phyloP scores from a whole-genome alignment of 306 rosid genomes.

The Amphicarpaea edgeworthii region DNA sequence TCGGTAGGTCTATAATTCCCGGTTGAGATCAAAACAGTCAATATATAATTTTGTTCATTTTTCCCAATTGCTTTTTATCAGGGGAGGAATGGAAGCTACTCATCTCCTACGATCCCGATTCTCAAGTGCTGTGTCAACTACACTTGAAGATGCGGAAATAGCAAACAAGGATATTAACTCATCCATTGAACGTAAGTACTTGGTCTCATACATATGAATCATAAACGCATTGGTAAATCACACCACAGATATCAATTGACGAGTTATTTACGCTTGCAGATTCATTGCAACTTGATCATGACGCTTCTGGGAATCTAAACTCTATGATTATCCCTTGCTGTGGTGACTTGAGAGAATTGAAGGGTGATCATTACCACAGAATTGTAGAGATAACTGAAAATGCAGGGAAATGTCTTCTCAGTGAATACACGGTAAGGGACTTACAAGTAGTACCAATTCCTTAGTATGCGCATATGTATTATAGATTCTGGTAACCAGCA shows the following conservation, averaged over 20 bases:
- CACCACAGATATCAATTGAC: constrained; percentile 35
- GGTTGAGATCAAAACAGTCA: not conserved
- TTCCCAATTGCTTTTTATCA: constrained; percentile 36
- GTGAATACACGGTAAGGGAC: constrained; percentile 76
- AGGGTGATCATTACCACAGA: constrained; percentile 91
- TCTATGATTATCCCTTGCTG: constrained; percentile 89
- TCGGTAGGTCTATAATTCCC: constrained; percentile 60
- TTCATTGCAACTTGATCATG: constrained; percentile 91
- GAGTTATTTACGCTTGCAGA: constrained; percentile 62
- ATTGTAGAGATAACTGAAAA: constrained; percentile 89
- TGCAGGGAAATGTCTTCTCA: constrained; percentile 84
- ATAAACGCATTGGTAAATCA: constrained; percentile 8
- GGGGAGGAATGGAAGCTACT: constrained; percentile 88
- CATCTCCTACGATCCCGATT: constrained; percentile 74
- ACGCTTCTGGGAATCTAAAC: constrained; percentile 87
- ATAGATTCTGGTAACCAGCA: not conserved
- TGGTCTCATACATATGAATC: constrained; percentile 17
- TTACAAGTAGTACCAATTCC: constrained; percentile 3
- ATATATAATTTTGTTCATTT: constrained; percentile 26
- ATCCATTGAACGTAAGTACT: constrained; percentile 82
- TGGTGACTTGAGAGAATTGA: constrained; percentile 84
- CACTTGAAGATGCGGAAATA: constrained; percentile 79
- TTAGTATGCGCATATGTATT: not conserved
- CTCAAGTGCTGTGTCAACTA: constrained; percentile 73
- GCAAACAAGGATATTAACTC: constrained; percentile 85